A percentile compares a stretch with the other conserved stretches of the same genome.
Conservation (phyloP, 441 rosid genomes). For the Geranium incanum region DNA sequence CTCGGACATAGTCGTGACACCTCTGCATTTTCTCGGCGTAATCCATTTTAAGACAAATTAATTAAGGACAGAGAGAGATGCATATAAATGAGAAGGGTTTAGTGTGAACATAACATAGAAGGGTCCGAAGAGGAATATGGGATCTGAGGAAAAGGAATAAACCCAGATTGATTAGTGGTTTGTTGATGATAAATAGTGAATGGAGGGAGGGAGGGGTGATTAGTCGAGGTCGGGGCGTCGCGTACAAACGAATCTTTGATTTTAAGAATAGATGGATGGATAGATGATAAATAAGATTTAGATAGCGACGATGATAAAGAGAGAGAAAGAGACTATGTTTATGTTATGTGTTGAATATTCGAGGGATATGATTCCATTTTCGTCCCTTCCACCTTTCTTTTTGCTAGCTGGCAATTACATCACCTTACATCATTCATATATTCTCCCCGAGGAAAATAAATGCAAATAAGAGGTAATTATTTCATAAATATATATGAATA, state of each 20-base stretch:
- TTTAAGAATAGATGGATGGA: background rate
- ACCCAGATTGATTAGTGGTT: conserved; percentile 18
- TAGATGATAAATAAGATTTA: background rate
- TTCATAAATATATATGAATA: no score
- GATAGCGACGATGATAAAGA: conserved; percentile 12
- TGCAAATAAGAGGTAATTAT: no score
- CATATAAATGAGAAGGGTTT: conserved; percentile 11
- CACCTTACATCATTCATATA: no score
- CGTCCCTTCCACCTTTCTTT: conserved; percentile 16
- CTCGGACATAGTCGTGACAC: conserved; percentile 54
- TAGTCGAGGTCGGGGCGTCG: conserved; percentile 77
- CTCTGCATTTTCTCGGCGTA: conserved; percentile 45
- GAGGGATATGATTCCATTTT: conserved; percentile 43
- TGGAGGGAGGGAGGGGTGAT: background rate
- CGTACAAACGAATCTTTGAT: conserved; percentile 58
- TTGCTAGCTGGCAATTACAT: no score
- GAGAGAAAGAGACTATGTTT: conserved; percentile 7
- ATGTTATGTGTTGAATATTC: conserved; percentile 41
- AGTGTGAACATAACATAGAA: conserved; percentile 40
- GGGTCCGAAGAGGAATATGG: conserved; percentile 41
- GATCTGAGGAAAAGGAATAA: conserved; percentile 44
- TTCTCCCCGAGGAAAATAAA: no score
- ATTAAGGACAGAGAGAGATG: background rate
- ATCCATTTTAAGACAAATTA: conserved; percentile 28
- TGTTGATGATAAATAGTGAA: background rate